These are phyloP conservation scores for Fraxinus anomala DNA, from an alignment of 257 asterid species.

Conservation along the genomic window DNA sequence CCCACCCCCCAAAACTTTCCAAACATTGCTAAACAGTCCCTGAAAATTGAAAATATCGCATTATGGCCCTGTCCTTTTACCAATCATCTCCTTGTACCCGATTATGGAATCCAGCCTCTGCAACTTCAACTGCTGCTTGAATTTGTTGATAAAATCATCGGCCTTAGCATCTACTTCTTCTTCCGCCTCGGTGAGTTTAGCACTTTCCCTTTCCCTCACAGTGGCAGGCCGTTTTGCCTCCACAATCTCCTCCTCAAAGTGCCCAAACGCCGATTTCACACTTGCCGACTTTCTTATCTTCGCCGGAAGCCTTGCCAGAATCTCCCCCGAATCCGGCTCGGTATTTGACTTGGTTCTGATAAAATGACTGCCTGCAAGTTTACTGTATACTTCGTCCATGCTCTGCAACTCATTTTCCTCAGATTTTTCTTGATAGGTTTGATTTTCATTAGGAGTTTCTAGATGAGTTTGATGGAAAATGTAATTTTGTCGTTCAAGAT, in stretches of 20 bases:
- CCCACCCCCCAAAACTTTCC: neutral
- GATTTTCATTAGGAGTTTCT: slow-evolving; percentile 2
- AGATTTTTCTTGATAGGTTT: slow-evolving; percentile 29
- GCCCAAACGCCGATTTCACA: slow-evolving; percentile 48
- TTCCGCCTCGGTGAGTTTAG: slow-evolving; percentile 43
- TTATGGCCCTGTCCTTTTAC: slow-evolving; percentile 5
- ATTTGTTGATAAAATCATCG: slow-evolving; percentile 75
- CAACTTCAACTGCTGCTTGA: slow-evolving; percentile 78
- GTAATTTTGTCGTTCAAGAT: slow-evolving; percentile 25
- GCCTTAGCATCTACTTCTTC: slow-evolving; percentile 76
- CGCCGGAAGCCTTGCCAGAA: slow-evolving; percentile 41
- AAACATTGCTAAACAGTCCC: neutral
- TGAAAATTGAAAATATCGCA: neutral
- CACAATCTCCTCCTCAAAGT: slow-evolving; percentile 49
- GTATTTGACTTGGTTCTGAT: slow-evolving; percentile 60
- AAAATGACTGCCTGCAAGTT: slow-evolving; percentile 37
- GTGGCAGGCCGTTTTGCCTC: slow-evolving; percentile 75
- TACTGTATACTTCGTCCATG: slow-evolving; percentile 65
- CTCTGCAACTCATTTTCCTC: slow-evolving; percentile 36
- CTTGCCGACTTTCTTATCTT: slow-evolving; percentile 67
- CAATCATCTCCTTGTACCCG: slow-evolving; percentile 71
- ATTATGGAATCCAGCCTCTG: slow-evolving; percentile 84
- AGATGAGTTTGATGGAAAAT: slow-evolving; percentile 22
- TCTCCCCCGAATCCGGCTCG: slow-evolving; percentile 53
- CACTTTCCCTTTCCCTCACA: slow-evolving; percentile 43